Evolutionary conservation across 1,284 basidiomycete species (phyloP), one percentile per base, ranked within the genome.

Genomic region (Phellopilus nigrolimitatus): DNA sequence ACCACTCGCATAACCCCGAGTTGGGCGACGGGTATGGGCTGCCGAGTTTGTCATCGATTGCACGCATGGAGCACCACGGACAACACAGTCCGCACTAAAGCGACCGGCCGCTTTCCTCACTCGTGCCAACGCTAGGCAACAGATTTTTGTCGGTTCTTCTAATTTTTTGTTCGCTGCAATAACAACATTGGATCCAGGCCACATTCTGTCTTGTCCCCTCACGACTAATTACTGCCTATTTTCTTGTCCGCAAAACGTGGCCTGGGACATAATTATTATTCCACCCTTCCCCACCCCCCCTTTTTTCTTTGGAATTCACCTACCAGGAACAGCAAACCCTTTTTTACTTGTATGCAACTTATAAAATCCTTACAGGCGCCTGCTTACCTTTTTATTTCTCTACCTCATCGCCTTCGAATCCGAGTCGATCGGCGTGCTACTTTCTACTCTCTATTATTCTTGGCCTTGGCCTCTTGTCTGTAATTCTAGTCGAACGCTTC

Each of bases 291-390:
- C n/a, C n/a, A n/a, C n/a, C n/a, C n/a, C n/a, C n/a, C n/a, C n/a
- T n/a, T n/a, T n/a, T n/a, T n/a, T n/a, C 42, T 37, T 41, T 50
- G 49, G 49, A 51, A 51, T n/a, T n/a, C 43, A 33, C 24, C 38
- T 38, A 10, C 25, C 41, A 42, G 41, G 19, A 36, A 43, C 24
- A 30, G 27, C 24, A 28, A 1, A 15, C n/a, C 25, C 27, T n/a
- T 27, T 31, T 34, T 39, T 45, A 51, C 49, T 51, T 42, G 43
- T 51, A 45, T 36, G 33, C 49, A 51, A 43, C 41, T 51, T 51
- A 51, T 51, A 51, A 51, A 21, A 38, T 38, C 33, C 24, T 22
- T 44, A 43, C 31, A 17, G n/a, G n/a, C 17, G n/a, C 24, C 22
- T 15, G 7, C 34, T 52, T 36, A 28, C 36, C 47, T 41, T 47